Conservation (phyloP, 2,329 filamentous ascomycete genomes). For the Harringtonia lauricola region DNA sequence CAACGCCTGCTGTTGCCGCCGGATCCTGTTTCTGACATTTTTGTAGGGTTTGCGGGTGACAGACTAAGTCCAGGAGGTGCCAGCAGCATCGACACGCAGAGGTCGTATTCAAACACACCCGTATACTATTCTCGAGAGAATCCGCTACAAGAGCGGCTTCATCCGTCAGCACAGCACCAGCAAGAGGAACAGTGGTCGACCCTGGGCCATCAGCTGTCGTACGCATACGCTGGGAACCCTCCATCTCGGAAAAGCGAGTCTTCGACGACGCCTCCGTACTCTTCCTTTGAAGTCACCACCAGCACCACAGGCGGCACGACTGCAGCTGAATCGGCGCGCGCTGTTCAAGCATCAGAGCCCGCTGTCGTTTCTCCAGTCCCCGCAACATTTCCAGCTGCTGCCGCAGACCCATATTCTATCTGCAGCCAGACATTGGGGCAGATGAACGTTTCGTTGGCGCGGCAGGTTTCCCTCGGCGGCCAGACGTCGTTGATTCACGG, state of each 20-base stretch:
- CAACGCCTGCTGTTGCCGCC: no score
- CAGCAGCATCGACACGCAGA: not conserved
- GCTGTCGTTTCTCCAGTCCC: not conserved
- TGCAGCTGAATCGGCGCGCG: not conserved
- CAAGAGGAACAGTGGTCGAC: not conserved
- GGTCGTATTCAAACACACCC: not conserved
- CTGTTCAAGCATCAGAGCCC: not conserved
- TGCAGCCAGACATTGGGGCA: not conserved
- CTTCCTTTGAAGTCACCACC: no score
- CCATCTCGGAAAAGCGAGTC: not conserved
- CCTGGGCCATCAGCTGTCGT: not conserved
- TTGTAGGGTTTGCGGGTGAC: not conserved
- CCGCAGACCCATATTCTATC: not conserved
- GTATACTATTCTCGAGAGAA: not conserved
- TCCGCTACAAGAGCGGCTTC: not conserved
- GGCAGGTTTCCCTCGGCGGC: conserved; percentile 8
- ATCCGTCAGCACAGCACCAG: not conserved
- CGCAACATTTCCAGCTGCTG: not conserved
- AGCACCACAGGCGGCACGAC: no score
- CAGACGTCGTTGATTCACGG: conserved; percentile 8
- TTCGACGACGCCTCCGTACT: not conserved
- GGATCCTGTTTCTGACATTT: no score
- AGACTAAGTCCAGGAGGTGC: not conserved
- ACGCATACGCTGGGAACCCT: not conserved
- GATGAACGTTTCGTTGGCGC: conserved; percentile 9